These are phyloP conservation scores for Boletus rufocinnamomeus DNA, from an alignment of 768 basidiomycete species.

Conservation along the genomic window DNA sequence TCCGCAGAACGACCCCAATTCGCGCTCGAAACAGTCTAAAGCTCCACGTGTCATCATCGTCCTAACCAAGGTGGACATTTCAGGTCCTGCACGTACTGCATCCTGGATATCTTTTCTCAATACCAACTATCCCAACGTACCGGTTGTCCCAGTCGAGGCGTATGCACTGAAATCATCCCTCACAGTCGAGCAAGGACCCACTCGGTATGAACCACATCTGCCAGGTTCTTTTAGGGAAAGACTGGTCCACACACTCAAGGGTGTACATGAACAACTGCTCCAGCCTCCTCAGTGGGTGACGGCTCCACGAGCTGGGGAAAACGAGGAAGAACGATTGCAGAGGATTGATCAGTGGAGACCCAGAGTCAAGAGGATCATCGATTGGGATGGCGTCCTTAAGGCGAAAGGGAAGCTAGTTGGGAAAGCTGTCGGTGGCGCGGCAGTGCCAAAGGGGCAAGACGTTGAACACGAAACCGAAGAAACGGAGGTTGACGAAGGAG, in stretches of 20 bases:
- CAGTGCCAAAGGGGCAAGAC: constrained; percentile 33
- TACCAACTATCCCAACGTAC: constrained; percentile 51
- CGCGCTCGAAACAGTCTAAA: constrained; percentile 34
- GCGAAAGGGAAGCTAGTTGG: constrained; percentile 49
- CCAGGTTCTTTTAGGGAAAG: constrained; percentile 63
- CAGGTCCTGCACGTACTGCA: constrained; percentile 60
- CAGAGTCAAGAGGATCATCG: constrained; percentile 59
- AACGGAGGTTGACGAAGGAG: constrained; percentile 28
- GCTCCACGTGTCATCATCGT: constrained; percentile 57
- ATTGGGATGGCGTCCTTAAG: constrained; percentile 69
- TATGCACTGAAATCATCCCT: constrained; percentile 54
- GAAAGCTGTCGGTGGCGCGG: constrained; percentile 43
- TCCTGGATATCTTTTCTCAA: constrained; percentile 68
- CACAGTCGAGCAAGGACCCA: constrained; percentile 42
- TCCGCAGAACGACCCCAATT: not conserved
- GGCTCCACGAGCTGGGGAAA: constrained; percentile 38
- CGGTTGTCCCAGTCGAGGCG: constrained; percentile 75
- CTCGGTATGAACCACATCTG: constrained; percentile 62
- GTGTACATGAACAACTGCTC: constrained; percentile 66
- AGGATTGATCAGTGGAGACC: constrained; percentile 65
- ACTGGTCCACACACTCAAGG: constrained; percentile 64
- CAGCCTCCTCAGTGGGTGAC: constrained; percentile 63
- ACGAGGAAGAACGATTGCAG: constrained; percentile 46
- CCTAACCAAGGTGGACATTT: constrained; percentile 87
- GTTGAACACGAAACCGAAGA: constrained; percentile 2